These are phyloP conservation scores for Penicillium janthinellum DNA, from an alignment of 2,329 filamentous ascomycete species.

Conservation along the genomic window DNA sequence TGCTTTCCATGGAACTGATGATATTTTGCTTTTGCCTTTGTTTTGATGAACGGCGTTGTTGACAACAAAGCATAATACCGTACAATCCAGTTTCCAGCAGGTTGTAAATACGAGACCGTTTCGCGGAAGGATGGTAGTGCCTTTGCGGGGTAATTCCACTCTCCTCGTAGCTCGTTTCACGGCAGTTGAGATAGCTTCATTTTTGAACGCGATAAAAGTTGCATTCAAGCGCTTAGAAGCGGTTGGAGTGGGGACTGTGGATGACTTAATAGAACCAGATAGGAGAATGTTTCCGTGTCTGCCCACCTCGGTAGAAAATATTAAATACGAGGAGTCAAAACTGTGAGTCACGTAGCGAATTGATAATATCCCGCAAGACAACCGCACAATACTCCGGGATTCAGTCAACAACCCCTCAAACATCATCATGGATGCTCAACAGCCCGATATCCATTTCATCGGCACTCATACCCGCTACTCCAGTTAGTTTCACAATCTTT, in stretches of 20 bases:
- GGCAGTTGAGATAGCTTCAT: background rate
- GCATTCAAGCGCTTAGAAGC: background rate
- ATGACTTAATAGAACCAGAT: background rate
- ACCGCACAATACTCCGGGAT: background rate
- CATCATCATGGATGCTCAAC: slow-evolving; percentile 14
- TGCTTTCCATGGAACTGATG: background rate
- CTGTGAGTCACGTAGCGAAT: background rate
- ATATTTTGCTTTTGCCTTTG: background rate
- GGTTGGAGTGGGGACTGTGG: background rate
- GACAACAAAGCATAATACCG: background rate
- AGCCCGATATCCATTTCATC: slow-evolving; percentile 33
- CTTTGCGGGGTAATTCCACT: background rate
- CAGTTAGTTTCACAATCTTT: slow-evolving; percentile 23
- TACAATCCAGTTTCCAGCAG: background rate
- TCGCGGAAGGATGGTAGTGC: background rate
- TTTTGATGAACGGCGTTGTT: background rate
- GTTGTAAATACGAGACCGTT: background rate
- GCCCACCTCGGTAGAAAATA: background rate
- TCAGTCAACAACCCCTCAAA: background rate
- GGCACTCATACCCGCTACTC: slow-evolving; percentile 38
- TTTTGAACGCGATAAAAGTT: background rate
- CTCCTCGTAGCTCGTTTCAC: too few relatives aligned
- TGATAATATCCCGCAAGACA: background rate
- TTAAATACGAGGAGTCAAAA: background rate
- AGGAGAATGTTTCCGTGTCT: background rate